Evolutionary conservation across 495 filamentous ascomycete genomes (phyloP), one percentile per base, ranked within the genome.

Genomic region (Podospora didyma): DNA sequence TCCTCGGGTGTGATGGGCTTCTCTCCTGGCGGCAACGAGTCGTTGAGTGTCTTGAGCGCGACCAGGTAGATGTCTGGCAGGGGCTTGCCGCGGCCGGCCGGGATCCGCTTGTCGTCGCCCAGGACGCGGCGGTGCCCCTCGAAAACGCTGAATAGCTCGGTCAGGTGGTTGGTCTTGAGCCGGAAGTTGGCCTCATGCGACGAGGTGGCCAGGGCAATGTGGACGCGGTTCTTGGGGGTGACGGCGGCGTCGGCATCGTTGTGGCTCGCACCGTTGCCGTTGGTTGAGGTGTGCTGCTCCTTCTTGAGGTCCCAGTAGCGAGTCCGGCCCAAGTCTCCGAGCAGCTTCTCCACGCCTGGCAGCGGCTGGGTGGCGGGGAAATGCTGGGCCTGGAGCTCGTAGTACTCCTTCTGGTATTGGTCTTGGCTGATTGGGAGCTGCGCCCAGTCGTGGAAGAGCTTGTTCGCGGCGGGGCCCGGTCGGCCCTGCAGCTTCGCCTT

Each of bases 401-500:
- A 60, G 51, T 81, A 74, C 61, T 89, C 78, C 1, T 64, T 57
- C n/a, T 70, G 53, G 68, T 86, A 93, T 65, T 91, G 78, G 6
- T 86, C 80, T 0, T 70, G 72, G 1, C 80, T 59, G 58, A 97
- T 87, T 53, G 92, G 89, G 16, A 98, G 86, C 60, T 95, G 75
- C 2, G 94, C 94, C 92, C 94, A 98, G 17, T 87, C 78, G 37
- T 73, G 63, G 63, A 81, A 76, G 55, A 78, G 65, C 51, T 66
- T 68, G 60, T 66, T 75, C 14, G 79, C 89, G 51, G 86, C 84
- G 3, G 88, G 82, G 2, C 79, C 84, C 0, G 92, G 94, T 0
- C 94, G 87, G n/a, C 95, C 95, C 77, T 97, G 94, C 1, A 99
- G 72, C 66, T 90, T 87, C 1, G 95, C 92, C 75, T 99, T 99